phyloP scores from a whole-genome alignment of 2,329 filamentous ascomycete genomes.

The Trichoderma simmonsii region DNA sequence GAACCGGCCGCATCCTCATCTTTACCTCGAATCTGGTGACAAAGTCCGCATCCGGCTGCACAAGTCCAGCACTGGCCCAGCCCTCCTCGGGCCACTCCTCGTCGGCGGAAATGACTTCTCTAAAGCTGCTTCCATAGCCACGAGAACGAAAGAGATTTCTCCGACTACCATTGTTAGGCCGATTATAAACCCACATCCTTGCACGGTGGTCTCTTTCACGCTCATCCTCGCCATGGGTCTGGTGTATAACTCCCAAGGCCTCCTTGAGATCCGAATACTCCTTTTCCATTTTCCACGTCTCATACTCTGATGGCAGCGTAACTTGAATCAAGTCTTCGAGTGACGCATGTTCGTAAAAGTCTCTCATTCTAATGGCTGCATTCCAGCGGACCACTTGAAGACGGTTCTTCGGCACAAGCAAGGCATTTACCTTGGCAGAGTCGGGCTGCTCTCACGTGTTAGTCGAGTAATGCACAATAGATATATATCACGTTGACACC shows the following conservation, averaged over 20 bases:
- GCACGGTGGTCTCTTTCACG: neutral
- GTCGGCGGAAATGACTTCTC: slow-evolving; percentile 7
- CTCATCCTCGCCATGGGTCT: neutral
- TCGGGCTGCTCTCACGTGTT: neutral
- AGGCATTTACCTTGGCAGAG: neutral
- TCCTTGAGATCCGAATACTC: neutral
- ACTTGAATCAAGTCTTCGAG: neutral
- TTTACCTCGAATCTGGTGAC: neutral
- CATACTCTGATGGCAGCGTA: neutral
- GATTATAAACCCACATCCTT: too few relatives aligned
- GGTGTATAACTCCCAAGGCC: neutral
- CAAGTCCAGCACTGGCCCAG: neutral
- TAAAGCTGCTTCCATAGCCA: neutral
- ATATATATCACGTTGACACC: neutral
- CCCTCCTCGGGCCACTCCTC: neutral
- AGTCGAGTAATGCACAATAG: neutral
- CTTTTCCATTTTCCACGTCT: neutral
- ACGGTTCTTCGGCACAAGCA: neutral
- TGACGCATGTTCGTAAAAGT: neutral
- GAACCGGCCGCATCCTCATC: neutral
- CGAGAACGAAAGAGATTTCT: neutral
- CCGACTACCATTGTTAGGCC: neutral
- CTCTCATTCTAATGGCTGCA: neutral
- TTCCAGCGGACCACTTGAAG: neutral
- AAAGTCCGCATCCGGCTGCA: neutral